phyloP scores from a whole-genome alignment of 352 stramenopile species.

The Saprolegnia parasitica region DNA sequence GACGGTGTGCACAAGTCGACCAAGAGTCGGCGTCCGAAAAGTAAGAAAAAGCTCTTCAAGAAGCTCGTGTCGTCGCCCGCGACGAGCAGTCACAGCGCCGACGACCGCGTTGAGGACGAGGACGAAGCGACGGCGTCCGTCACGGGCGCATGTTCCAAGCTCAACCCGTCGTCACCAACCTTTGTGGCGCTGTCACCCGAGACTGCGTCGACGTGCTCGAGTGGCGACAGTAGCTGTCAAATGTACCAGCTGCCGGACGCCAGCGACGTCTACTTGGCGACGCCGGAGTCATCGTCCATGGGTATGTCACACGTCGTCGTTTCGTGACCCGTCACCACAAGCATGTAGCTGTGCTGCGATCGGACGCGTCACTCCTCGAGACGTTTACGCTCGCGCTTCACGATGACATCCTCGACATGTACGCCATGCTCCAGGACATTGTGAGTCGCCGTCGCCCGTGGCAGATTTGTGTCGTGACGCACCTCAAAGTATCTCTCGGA shows the following conservation, averaged over 20 bases:
- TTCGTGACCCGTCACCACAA: not conserved
- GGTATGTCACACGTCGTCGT: not conserved
- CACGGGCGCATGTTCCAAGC: not conserved
- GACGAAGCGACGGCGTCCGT: not conserved
- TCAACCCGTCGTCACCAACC: not conserved
- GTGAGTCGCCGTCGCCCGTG: not conserved
- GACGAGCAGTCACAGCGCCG: not conserved
- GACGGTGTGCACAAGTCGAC: not conserved
- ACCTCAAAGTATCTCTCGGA: not conserved
- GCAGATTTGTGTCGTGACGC: slow-evolving; percentile 12
- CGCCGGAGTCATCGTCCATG: not conserved
- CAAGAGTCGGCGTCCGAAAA: not conserved
- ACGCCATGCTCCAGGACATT: not conserved
- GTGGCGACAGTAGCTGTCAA: not conserved
- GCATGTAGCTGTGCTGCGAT: not conserved
- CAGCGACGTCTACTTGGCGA: not conserved
- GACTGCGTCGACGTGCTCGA: not conserved
- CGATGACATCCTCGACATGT: slow-evolving; percentile 9
- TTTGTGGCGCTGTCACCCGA: not conserved
- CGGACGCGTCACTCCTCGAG: not conserved
- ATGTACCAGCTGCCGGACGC: not conserved
- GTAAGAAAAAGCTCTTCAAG: not conserved
- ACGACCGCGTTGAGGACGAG: too few relatives aligned
- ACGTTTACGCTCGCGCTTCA: not conserved
- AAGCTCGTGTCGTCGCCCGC: too few relatives aligned